Base-by-base conservation (phyloP, 192 early-diverging fungal species). In the Cetraspora pellucida region DNA sequence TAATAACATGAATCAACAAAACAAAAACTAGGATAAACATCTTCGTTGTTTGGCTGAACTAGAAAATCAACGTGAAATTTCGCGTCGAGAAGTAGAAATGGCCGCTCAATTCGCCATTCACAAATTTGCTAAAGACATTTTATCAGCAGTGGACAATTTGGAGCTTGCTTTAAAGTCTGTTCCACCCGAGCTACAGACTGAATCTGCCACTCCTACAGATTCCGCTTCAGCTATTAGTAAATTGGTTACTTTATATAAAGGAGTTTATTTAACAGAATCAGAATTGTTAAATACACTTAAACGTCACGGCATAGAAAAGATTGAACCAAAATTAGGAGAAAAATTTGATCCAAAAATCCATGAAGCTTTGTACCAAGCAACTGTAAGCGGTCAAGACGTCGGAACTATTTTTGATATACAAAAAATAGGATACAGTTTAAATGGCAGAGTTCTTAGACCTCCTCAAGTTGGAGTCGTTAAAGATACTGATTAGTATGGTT, bases 401-500 rank as follows among this genome's bases (percentile, higher is more conserved):
- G 96, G 96, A 10, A 92, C 90, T 7, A 86, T 99, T 46, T 91
- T 95, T 75, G 84, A 90, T 54, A 96, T 98, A 11, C 91, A 93
- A 80, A 99, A 99, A 88, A 82, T 87, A 46, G 98, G 98, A n/a
- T 99, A 93, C 83, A 92, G 85, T 78, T 79, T 99, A 60, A 93
- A 97, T 78, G 95, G 92, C 65, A 92, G 97, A 69, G 92, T 98
- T 8, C 74, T 99, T 71, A 85, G 98, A 81, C 93, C 96, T 43
- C 94, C 98, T 28, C 94, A 98, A 80, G 98, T 99, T 46, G 96
- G 97, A 63, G 97, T 99, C 59, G 94, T 98, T n/a, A n/a, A n/a
- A n/a, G n/a, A n/a, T n/a, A n/a, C n/a, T n/a, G n/a, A n/a, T n/a
- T n/a, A n/a, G n/a, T n/a, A n/a, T n/a, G n/a, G n/a, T n/a, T n/a